A percentile compares a stretch with the other conserved stretches of the same genome.
Evolutionary conservation across 345 rosid species (phyloP).

Genomic region (Corymbia maculata): DNA sequence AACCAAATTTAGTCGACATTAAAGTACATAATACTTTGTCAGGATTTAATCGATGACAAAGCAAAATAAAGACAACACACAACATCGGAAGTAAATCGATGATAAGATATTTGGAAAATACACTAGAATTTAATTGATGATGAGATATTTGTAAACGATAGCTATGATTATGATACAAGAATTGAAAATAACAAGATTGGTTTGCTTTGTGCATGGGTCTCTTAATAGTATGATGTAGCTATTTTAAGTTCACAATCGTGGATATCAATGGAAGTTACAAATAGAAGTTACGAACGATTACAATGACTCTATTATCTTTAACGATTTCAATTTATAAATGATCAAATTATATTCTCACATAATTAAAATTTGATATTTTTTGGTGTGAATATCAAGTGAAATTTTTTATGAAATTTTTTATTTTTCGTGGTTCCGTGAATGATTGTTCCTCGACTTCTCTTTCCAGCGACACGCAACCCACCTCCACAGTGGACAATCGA

Average conservation of each 20-base stretch:
- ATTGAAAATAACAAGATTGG: not conserved
- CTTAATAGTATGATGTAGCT: not conserved
- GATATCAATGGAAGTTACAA: not conserved
- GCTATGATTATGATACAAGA: not conserved
- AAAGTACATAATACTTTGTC: not conserved
- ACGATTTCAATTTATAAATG: rapidly evolving
- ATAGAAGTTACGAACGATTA: not conserved
- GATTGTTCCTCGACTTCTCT: not conserved
- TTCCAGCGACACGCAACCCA: not conserved
- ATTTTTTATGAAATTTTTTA: too few species aligned
- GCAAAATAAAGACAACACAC: rapidly evolving
- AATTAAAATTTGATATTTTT: rapidly evolving
- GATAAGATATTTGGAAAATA: not conserved
- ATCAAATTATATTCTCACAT: not conserved
- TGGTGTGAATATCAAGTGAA: not conserved
- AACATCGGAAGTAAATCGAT: rapidly evolving
- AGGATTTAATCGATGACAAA: not conserved
- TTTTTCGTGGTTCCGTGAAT: not conserved
- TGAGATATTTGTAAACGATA: not conserved
- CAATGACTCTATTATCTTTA: rapidly evolving
- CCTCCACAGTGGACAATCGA: rapidly evolving
- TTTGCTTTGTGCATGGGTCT: not conserved
- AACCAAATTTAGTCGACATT: not conserved
- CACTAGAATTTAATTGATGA: not conserved
- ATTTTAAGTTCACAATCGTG: not conserved